phyloP scores from a whole-genome alignment of 2,329 filamentous ascomycete genomes.

The Knoxdaviesia proteae region DNA sequence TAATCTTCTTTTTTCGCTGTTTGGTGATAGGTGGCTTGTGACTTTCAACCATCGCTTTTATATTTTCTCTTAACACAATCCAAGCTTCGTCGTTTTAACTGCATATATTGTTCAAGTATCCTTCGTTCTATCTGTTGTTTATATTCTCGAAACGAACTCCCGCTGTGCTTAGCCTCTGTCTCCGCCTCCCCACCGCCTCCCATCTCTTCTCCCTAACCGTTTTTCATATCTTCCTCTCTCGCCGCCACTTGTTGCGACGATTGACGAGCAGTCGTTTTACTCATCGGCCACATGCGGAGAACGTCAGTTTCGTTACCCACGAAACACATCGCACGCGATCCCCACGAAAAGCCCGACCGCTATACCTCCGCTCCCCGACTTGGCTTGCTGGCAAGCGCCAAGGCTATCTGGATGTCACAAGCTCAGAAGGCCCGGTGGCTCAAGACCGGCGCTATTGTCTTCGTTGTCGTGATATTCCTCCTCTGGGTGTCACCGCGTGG shows the following conservation, averaged over 20 bases:
- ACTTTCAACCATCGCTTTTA: no score
- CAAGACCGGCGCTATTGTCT: conserved; percentile 41
- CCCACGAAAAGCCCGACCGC: conserved; percentile 42
- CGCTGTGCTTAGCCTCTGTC: neutral
- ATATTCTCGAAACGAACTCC: neutral
- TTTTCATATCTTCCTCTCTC: neutral
- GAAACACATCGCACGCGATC: conserved; percentile 36
- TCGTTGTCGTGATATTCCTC: conserved; percentile 38
- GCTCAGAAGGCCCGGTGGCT: conserved; percentile 44
- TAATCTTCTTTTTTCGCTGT: no score
- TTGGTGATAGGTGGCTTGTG: no score
- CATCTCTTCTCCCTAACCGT: neutral
- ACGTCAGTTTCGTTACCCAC: conserved; percentile 43
- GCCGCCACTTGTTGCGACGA: neutral
- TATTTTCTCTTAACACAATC: neutral
- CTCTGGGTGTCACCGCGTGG: conserved; percentile 42
- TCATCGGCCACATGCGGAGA: conserved; percentile 30
- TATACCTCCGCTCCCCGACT: conserved; percentile 23
- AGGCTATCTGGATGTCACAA: conserved; percentile 39
- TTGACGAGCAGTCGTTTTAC: neutral
- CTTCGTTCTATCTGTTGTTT: neutral
- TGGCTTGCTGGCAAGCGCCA: conserved; percentile 22
- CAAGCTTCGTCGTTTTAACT: neutral
- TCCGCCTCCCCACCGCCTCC: neutral
- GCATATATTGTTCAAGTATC: neutral